A percentile compares a stretch with the other conserved stretches of the same genome.
Evolutionary conservation across 257 asterid species (phyloP).

Genomic region (Ballota nigra): DNA sequence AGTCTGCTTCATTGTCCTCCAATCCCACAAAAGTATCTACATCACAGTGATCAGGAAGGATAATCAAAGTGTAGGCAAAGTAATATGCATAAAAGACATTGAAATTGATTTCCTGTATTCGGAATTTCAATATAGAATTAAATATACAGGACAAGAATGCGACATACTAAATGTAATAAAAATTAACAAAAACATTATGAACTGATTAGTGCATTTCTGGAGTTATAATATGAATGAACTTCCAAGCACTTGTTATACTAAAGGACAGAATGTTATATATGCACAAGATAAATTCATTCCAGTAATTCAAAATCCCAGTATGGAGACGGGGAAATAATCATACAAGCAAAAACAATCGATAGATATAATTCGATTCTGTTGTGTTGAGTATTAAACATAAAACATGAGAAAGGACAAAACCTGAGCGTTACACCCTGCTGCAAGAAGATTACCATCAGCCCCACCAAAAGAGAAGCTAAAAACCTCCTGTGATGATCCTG

Average conservation of each 20-base stretch:
- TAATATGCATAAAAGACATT: neutral
- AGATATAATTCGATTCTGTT: neutral
- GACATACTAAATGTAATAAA: neutral
- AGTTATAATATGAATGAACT: neutral
- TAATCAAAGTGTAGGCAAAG: neutral
- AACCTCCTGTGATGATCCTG: slow-evolving; percentile 69
- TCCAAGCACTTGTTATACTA: neutral
- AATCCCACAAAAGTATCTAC: slow-evolving; percentile 83
- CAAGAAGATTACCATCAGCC: slow-evolving; percentile 63
- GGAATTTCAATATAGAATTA: neutral
- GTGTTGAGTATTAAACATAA: neutral
- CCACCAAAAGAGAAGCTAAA: slow-evolving; percentile 96
- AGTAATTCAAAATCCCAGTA: neutral
- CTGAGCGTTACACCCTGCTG: slow-evolving; percentile 79
- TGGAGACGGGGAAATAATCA: neutral
- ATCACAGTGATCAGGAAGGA: neutral
- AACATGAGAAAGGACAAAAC: slow-evolving; percentile 31
- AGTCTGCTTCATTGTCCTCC: slow-evolving; percentile 72
- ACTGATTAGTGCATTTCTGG: neutral
- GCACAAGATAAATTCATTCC: neutral
- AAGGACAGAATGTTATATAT: neutral
- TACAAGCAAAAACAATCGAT: neutral
- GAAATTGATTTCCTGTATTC: neutral
- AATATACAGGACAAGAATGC: neutral
- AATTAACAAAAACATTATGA: neutral